These are phyloP conservation scores for Suillus cothurnatus DNA, from an alignment of 768 basidiomycete genomes.

Conservation along the genomic window DNA sequence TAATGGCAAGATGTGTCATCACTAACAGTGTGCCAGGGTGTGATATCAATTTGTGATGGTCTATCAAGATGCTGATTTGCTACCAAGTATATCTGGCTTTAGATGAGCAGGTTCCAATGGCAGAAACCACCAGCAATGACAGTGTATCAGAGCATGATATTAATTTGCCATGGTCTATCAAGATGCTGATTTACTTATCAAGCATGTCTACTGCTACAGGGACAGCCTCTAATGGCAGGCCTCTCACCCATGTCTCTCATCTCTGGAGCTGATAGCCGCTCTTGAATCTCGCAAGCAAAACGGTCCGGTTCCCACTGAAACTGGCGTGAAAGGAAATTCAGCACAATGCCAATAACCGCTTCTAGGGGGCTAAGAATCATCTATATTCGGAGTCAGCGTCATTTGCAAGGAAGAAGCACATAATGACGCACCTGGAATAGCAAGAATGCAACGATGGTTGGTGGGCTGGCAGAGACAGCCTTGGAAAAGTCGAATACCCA, in stretches of 20 bases:
- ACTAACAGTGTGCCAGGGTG: no score
- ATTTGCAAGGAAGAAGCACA: neutral
- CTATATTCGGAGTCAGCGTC: conserved; percentile 31
- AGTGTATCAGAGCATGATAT: no score
- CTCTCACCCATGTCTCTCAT: conserved; percentile 88
- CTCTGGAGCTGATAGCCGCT: conserved; percentile 42
- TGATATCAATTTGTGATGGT: no score
- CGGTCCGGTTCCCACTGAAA: conserved; percentile 95
- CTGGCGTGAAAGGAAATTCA: conserved; percentile 82
- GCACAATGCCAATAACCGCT: conserved; percentile 65
- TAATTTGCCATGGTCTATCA: no score
- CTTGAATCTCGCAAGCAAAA: conserved; percentile 77
- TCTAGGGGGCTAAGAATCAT: conserved; percentile 85
- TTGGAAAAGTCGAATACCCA: conserved; percentile 80
- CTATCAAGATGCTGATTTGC: no score
- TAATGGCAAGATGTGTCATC: no score
- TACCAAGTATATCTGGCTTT: no score
- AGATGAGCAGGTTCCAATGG: no score
- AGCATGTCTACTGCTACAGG: no score
- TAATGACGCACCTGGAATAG: conserved; percentile 65
- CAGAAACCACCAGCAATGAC: no score
- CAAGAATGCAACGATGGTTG: conserved; percentile 83
- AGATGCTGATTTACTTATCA: no score
- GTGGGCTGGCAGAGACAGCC: conserved; percentile 62
- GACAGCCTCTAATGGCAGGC: conserved; percentile 18